Percentiles rank a stretch among this genome's conserved stretches.
phyloP scores from a whole-genome alignment of 1,284 basidiomycete genomes.

The Sporisorium sorghi region DNA sequence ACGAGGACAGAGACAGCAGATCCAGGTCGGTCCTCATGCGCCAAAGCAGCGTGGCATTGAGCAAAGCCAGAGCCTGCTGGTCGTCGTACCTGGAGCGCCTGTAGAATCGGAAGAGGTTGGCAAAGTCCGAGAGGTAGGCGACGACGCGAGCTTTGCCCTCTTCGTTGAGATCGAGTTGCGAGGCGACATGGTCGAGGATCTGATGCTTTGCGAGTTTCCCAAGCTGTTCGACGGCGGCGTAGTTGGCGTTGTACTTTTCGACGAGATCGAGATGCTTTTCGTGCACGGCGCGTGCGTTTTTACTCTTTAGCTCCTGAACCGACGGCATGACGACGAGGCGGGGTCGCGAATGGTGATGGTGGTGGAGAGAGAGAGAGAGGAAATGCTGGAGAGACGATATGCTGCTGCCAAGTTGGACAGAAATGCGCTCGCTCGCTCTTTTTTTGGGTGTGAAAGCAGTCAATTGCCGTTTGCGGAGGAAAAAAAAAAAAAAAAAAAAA shows the following conservation, averaged over 20 bases:
- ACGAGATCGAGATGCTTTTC: conserved; percentile 53
- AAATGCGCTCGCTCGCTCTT: too few relatives aligned
- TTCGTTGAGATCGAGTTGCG: conserved; percentile 38
- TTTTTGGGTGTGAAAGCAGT: too few relatives aligned
- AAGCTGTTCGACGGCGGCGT: conserved; percentile 19
- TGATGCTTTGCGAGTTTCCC: conserved; percentile 33
- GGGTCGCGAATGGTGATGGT: too few relatives aligned
- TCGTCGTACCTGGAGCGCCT: conserved; percentile 50
- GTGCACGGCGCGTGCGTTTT: conserved; percentile 46
- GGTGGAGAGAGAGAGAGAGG: too few relatives aligned
- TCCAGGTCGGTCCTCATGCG: conserved; percentile 61
- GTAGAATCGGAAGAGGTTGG: conserved; percentile 61
- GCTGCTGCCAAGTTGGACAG: too few relatives aligned
- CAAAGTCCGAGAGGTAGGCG: conserved; percentile 39
- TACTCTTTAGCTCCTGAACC: conserved; percentile 25
- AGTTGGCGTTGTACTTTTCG: conserved; percentile 25
- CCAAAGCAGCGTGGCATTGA: conserved; percentile 56
- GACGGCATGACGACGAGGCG: conserved; percentile 33
- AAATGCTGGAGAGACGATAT: too few relatives aligned
- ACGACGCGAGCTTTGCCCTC: conserved; percentile 33
- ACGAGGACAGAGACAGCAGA: conserved; percentile 41
- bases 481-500: too few relatives aligned
- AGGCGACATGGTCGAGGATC: conserved; percentile 33
- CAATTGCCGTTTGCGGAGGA: too few relatives aligned
- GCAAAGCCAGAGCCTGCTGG: conserved; percentile 41